phyloP scores from a whole-genome alignment of 1,139 yeast species.

The Pichia sp. region DNA sequence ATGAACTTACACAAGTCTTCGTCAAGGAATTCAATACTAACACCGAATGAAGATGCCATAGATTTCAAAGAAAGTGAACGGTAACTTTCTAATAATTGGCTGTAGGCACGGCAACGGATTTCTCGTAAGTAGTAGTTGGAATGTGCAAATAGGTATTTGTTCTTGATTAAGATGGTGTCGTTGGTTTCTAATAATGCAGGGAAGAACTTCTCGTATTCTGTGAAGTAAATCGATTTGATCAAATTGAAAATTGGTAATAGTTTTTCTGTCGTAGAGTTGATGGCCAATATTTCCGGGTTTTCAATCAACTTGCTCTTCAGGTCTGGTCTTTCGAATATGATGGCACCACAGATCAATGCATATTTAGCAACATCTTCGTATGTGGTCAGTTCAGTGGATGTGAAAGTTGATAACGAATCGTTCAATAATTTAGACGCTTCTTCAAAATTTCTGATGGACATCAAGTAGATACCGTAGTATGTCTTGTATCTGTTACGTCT shows the following conservation, averaged over 20 bases:
- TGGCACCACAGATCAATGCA: slow-evolving; percentile 83
- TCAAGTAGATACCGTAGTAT: slow-evolving; percentile 77
- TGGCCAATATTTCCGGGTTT: slow-evolving; percentile 88
- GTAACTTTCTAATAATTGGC: slow-evolving; percentile 92
- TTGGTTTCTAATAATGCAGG: slow-evolving; percentile 75
- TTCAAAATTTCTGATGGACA: slow-evolving; percentile 82
- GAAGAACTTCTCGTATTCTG: slow-evolving; percentile 84
- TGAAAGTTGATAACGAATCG: slow-evolving; percentile 93
- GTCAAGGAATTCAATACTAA: slow-evolving; percentile 75
- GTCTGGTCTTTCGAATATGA: slow-evolving; percentile 80
- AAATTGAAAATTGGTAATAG: slow-evolving; percentile 81
- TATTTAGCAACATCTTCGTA: slow-evolving; percentile 90
- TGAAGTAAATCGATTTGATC: slow-evolving; percentile 84
- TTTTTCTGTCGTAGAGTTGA: slow-evolving; percentile 67
- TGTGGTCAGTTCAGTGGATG: slow-evolving; percentile 88
- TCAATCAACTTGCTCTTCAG: slow-evolving; percentile 84
- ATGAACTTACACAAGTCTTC: slow-evolving; percentile 85
- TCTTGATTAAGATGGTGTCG: slow-evolving; percentile 67
- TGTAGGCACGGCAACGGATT: slow-evolving; percentile 93
- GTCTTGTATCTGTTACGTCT: slow-evolving; percentile 94
- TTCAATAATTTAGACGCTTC: slow-evolving; percentile 83
- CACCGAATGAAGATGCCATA: slow-evolving; percentile 94
- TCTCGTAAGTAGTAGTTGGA: slow-evolving; percentile 85
- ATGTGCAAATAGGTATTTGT: slow-evolving; percentile 78
- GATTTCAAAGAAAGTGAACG: slow-evolving; percentile 85